phyloP scores from a whole-genome alignment of 2,329 filamentous ascomycete species.

The Albifimbria verrucaria region DNA sequence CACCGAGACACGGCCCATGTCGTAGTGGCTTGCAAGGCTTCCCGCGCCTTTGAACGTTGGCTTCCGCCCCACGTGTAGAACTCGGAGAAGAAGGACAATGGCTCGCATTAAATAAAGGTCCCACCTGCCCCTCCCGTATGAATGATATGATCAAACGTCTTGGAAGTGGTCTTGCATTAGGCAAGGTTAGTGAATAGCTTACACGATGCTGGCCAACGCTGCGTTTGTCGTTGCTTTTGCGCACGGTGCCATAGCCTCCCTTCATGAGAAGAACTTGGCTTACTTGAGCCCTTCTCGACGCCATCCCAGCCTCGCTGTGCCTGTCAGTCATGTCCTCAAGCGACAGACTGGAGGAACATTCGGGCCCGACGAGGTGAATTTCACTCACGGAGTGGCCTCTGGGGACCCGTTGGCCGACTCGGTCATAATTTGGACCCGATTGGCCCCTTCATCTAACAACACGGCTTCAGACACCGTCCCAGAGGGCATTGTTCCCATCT shows the following conservation, averaged over 20 bases:
- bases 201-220: background rate
- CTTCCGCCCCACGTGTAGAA: too few species aligned
- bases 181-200: too few species aligned
- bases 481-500: conserved; percentile 38
- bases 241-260: background rate
- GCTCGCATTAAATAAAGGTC: too few species aligned
- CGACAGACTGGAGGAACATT: background rate
- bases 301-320: conserved; percentile 59
- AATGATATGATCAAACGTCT: too few species aligned
- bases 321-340: conserved; percentile 11
- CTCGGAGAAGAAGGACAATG: too few species aligned
- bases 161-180: too few species aligned
- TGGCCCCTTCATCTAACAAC: conserved; percentile 35
- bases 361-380: conserved; percentile 40
- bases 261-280: background rate
- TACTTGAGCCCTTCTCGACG: conserved; percentile 64
- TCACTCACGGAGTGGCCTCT: conserved; percentile 60
- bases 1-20: too few species aligned
- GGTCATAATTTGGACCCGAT: conserved; percentile 53
- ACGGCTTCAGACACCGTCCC: conserved; percentile 38
- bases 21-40: too few species aligned
- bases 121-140: too few species aligned
- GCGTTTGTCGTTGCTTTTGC: background rate
- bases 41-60: too few species aligned
- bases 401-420: conserved; percentile 53